Percentiles rank a stretch among this genome's conserved stretches.
Evolutionary conservation across 805 yeast species (phyloP).

Genomic region (Lipomyces yamadae): DNA sequence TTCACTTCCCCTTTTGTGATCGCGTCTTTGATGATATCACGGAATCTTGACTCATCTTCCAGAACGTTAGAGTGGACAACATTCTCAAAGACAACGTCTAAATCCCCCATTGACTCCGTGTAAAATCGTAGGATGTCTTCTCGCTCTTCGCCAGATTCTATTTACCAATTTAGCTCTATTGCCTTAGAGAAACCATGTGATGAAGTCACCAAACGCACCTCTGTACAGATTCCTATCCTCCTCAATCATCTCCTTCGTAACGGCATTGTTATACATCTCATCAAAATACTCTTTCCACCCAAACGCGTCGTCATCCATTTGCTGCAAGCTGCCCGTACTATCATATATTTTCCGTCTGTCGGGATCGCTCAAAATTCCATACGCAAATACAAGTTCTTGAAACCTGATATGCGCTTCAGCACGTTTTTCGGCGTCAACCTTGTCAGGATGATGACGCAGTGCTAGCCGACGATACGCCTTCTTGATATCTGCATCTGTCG

Average conservation of each 20-base stretch:
- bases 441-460: conserved; percentile 73
- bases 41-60: conserved; percentile 66
- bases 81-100: conserved; percentile 68
- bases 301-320: conserved; percentile 40
- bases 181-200: background rate
- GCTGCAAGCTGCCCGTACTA: conserved; percentile 65
- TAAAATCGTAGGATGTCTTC: conserved; percentile 67
- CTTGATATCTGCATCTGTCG: conserved; percentile 61
- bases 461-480: conserved; percentile 70
- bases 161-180: background rate
- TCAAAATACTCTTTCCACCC: conserved; percentile 48
- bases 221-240: conserved; percentile 71
- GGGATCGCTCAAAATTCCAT: conserved; percentile 66
- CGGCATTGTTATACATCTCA: conserved; percentile 43
- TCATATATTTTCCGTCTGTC: conserved; percentile 64
- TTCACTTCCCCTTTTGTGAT: conserved; percentile 50
- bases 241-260: conserved; percentile 57
- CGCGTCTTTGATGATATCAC: conserved; percentile 55
- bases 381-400: conserved; percentile 75
- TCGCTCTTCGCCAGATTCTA: conserved; percentile 45
- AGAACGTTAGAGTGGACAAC: conserved; percentile 77
- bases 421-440: conserved; percentile 51
- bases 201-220: conserved; percentile 39
- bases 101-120: conserved; percentile 66
- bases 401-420: conserved; percentile 52